A percentile compares a stretch with the other conserved stretches of the same genome.
Conservation (phyloP, 1,284 basidiomycete species). For the Coniferiporia sulphurascens region DNA sequence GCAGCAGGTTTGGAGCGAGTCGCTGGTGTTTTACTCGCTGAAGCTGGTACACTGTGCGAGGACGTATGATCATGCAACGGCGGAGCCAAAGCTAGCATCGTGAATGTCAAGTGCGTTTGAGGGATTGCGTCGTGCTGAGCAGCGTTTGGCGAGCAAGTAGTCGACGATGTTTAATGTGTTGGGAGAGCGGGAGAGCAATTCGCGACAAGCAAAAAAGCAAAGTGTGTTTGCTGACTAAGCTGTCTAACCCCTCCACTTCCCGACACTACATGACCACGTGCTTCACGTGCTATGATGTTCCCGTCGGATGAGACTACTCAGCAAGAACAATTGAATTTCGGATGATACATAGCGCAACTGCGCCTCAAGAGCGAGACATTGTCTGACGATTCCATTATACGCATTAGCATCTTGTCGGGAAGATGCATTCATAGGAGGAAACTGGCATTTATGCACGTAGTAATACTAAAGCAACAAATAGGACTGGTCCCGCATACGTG, state of each 20-base stretch:
- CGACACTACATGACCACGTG: too few relatives aligned
- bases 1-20: constrained; percentile 10
- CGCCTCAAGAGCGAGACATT: too few relatives aligned
- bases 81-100: constrained; percentile 30
- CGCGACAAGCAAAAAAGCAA: background rate
- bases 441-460: too few relatives aligned
- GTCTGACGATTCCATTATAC: too few relatives aligned
- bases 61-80: constrained; percentile 27
- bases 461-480: background rate
- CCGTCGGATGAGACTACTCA: too few relatives aligned
- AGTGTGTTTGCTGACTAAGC: constrained; percentile 1
- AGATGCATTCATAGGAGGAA: too few relatives aligned
- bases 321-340: too few relatives aligned
- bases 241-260: background rate
- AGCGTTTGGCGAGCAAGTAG: background rate
- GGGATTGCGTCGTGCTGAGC: background rate
- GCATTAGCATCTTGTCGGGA: too few relatives aligned
- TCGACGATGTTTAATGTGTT: background rate
- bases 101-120: background rate
- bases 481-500: background rate
- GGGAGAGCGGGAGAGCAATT: background rate
- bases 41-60: constrained; percentile 23
- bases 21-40: constrained; percentile 7
- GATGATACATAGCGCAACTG: too few relatives aligned
- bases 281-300: too few relatives aligned